These are phyloP conservation scores for Hyparrhenia diplandra DNA, from an alignment of 176 grass and related monocot genomes.

Conservation along the genomic window DNA sequence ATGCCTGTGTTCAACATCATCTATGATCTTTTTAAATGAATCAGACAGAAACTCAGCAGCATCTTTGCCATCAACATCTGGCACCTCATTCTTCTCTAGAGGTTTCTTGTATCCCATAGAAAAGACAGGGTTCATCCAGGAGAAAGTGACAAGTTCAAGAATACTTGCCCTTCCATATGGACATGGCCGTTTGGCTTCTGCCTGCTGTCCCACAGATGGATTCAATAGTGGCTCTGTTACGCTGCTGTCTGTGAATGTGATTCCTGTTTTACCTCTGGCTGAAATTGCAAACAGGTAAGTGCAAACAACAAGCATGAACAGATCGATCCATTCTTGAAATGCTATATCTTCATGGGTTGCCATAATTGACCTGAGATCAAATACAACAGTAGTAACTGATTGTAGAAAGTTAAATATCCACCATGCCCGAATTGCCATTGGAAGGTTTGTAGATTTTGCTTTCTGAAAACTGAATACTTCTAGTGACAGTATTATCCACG, in stretches of 20 bases:
- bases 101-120: conserved; percentile 71
- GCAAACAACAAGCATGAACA: conserved; percentile 45
- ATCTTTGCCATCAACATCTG: conserved; percentile 72
- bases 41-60: conserved; percentile 52
- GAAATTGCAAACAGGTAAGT: conserved; percentile 64
- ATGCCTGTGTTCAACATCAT: conserved; percentile 49
- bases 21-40: conserved; percentile 63
- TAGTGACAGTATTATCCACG: conserved; percentile 69
- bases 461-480: conserved; percentile 54
- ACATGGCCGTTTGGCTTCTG: conserved; percentile 52
- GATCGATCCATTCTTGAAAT: conserved; percentile 42
- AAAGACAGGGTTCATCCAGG: conserved; percentile 92
- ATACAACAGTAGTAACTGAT: conserved; percentile 42
- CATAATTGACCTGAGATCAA: conserved; percentile 62
- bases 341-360: conserved; percentile 31
- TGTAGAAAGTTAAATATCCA: conserved; percentile 77
- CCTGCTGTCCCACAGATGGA: conserved; percentile 48
- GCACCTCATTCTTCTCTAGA: conserved; percentile 77
- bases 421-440: conserved; percentile 64
- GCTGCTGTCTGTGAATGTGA: conserved; percentile 38
- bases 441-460: conserved; percentile 57
- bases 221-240: conserved; percentile 65
- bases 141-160: conserved; percentile 78
- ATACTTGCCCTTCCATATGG: conserved; percentile 63
- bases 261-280: conserved; percentile 70